These are phyloP conservation scores for Chamaenerion angustifolium DNA, from an alignment of 345 rosid genomes.

Conservation along the genomic window DNA sequence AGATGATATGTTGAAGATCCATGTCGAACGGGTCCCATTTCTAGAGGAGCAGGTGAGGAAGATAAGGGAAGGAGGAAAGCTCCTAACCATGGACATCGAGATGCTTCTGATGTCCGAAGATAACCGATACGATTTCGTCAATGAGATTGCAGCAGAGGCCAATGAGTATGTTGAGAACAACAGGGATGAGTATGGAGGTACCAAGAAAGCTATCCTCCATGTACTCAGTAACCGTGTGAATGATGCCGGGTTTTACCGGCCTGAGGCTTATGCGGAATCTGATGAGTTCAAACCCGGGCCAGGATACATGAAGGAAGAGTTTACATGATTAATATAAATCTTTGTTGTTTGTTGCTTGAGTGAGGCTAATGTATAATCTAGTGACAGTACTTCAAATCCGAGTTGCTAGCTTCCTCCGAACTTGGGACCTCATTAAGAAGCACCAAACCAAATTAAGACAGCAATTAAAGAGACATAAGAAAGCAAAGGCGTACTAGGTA, in stretches of 20 bases:
- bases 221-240: conserved; percentile 73
- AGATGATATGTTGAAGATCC: conserved; percentile 54
- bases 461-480: no score
- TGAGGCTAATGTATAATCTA: no score
- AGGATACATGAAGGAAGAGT: conserved; percentile 42
- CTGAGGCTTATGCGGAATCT: conserved; percentile 53
- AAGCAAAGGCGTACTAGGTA: no score
- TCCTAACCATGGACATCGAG: conserved; percentile 56
- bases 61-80: conserved; percentile 49
- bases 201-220: conserved; percentile 73
- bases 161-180: conserved; percentile 54
- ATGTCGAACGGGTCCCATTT: conserved; percentile 58
- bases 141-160: conserved; percentile 82
- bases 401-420: no score
- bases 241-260: conserved; percentile 63
- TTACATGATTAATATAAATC: conserved; percentile 16
- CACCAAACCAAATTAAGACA: no score
- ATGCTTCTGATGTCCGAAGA: conserved; percentile 59
- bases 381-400: no score
- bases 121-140: conserved; percentile 60
- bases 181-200: conserved; percentile 65
- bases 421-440: no score
- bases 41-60: conserved; percentile 81
- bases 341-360: background rate
- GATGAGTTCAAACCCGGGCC: conserved; percentile 82